A percentile compares a stretch with the other conserved stretches of the same genome.
phyloP scores from a whole-genome alignment of 2,329 filamentous ascomycete species.

The Fusarium torreyae region DNA sequence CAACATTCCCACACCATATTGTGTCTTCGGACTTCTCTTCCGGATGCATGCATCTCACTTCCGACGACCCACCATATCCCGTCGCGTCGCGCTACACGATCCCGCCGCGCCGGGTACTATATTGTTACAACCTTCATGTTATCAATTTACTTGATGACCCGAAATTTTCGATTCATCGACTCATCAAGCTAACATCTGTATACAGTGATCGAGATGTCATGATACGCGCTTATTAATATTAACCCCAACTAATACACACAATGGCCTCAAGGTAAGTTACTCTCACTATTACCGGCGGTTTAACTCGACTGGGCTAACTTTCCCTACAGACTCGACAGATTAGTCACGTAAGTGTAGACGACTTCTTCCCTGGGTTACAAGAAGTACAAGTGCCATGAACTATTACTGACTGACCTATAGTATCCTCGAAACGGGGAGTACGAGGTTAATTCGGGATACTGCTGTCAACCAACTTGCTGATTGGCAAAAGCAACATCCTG shows the following conservation, averaged over 20 bases:
- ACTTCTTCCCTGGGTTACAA: background rate
- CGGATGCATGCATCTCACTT: constrained; percentile 49
- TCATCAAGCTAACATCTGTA: constrained; percentile 33
- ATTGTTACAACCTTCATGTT: constrained; percentile 24
- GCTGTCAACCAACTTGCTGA: constrained; percentile 97
- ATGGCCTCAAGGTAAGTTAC: constrained; percentile 70
- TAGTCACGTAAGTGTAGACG: constrained; percentile 81
- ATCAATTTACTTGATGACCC: constrained; percentile 21
- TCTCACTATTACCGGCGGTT: background rate
- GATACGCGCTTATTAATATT: constrained; percentile 41
- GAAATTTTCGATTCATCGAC: background rate
- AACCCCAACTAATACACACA: constrained; percentile 55
- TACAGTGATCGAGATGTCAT: constrained; percentile 51
- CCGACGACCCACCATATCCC: constrained; percentile 46
- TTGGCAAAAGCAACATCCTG: constrained; percentile 97
- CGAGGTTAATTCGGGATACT: constrained; percentile 94
- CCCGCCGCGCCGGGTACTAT: constrained; percentile 45
- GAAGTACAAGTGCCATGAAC: background rate
- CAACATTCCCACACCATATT: constrained; percentile 12
- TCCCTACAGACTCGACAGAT: constrained; percentile 78
- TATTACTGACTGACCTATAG: constrained; percentile 62
- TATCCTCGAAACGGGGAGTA: constrained; percentile 97
- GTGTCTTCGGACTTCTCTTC: constrained; percentile 16
- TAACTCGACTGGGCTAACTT: constrained; percentile 20
- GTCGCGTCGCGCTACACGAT: constrained; percentile 51